Conservation (phyloP, 2,329 filamentous ascomycete species). For the Canariomyces notabilis region DNA sequence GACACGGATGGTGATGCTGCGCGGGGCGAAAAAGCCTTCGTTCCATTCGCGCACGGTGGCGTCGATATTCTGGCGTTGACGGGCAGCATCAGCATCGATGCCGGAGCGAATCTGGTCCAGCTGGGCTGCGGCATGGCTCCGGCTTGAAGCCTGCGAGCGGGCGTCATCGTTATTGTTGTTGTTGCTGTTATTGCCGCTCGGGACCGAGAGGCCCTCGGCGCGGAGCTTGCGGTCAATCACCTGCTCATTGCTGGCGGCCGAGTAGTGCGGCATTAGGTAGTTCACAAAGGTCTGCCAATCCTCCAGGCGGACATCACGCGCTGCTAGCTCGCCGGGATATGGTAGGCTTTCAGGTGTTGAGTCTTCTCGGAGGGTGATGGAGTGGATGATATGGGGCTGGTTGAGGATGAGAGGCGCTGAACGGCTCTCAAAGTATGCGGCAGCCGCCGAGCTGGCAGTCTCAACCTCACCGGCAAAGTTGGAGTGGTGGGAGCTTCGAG, state of each 20-base stretch:
- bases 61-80: constrained; percentile 31
- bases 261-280: constrained; percentile 48
- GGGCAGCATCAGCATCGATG: constrained; percentile 20
- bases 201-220: constrained; percentile 32
- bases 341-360: constrained; percentile 42
- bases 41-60: constrained; percentile 52
- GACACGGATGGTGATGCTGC: constrained; percentile 42
- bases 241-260: constrained; percentile 39
- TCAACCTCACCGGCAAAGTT: constrained; percentile 28
- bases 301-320: constrained; percentile 43
- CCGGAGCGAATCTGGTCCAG: constrained; percentile 33
- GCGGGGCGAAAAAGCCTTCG: constrained; percentile 48
- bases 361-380: constrained; percentile 31
- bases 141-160: constrained; percentile 25
- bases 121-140: constrained; percentile 38
- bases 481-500: constrained; percentile 32
- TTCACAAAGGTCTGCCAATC: constrained; percentile 59
- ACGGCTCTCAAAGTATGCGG: constrained; percentile 45
- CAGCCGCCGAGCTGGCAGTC: constrained; percentile 30
- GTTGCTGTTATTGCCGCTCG: constrained; percentile 4
- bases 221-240: constrained; percentile 46
- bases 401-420: constrained; percentile 29
- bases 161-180: constrained; percentile 17
- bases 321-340: constrained; percentile 35
- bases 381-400: constrained; percentile 24